Evolutionary conservation across 352 stramenopile species (phyloP).

Genomic region (Globisporangium viniferum): DNA sequence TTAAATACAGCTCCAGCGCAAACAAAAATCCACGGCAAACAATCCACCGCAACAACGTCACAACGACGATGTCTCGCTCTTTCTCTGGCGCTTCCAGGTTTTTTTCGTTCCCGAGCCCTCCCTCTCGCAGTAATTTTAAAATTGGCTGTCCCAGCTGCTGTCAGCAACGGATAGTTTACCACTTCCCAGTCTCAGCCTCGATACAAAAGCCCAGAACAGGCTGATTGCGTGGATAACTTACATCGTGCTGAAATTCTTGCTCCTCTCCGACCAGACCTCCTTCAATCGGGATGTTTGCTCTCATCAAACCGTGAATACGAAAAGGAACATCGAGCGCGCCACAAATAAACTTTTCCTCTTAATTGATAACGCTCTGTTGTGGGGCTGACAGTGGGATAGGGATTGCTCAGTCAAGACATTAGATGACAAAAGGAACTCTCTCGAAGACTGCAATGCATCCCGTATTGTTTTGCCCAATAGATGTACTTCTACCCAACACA

Average conservation of each 20-base stretch:
- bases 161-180: neutral
- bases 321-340: neutral
- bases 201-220: neutral
- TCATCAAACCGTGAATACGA: neutral
- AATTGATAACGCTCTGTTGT: no score
- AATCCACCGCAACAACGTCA: conserved; percentile 4
- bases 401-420: no score
- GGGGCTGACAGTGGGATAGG: no score
- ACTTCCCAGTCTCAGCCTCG: neutral
- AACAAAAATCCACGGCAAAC: conserved; percentile 4
- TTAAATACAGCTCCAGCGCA: neutral
- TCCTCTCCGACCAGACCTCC: neutral
- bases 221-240: neutral
- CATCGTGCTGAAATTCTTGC: neutral
- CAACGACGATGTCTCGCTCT: neutral
- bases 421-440: no score
- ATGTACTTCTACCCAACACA: neutral
- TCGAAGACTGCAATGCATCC: neutral
- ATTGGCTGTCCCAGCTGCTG: conserved; percentile 1
- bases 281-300: neutral
- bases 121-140: conserved; percentile 2
- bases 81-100: conserved; percentile 4
- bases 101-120: neutral
- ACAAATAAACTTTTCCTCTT: no score
- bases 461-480: neutral